A percentile compares a stretch with the other conserved stretches of the same genome.
Conservation (phyloP, 805 yeast species). For the Nakazawaea wickerhamii region DNA sequence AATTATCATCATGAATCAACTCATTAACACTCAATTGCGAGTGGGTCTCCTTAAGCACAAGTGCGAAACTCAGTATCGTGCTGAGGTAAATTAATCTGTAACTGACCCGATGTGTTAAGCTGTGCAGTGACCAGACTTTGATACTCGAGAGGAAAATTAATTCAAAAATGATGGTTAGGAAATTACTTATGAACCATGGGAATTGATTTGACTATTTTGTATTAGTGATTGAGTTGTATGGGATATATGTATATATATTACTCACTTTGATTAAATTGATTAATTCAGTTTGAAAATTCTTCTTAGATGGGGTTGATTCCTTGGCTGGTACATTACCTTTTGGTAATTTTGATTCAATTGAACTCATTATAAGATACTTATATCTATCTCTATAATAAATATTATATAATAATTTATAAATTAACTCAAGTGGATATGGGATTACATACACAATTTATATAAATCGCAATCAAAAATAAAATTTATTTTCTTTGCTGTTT, state of each 20-base stretch:
- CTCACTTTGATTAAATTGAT: constrained; percentile 7
- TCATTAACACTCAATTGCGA: constrained; percentile 23
- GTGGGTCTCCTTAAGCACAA: constrained; percentile 62
- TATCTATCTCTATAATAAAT: not conserved
- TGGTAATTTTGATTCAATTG: not conserved
- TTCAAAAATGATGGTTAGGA: constrained; percentile 38
- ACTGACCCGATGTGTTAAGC: constrained; percentile 24
- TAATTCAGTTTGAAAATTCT: constrained; percentile 1
- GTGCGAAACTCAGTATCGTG: constrained; percentile 67
- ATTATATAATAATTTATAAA: too few relatives aligned
- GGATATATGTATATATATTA: not conserved
- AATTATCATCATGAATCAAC: constrained; percentile 56
- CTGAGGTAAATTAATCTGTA: constrained; percentile 32
- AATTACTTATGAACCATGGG: constrained; percentile 70
- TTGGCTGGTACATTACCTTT: not conserved
- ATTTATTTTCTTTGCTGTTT: too few relatives aligned
- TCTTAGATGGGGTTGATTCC: not conserved
- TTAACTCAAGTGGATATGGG: too few relatives aligned
- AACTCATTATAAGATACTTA: not conserved
- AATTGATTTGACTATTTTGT: constrained; percentile 50
- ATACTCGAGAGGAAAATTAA: constrained; percentile 32
- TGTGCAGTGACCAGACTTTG: constrained; percentile 20
- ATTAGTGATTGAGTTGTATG: not conserved
- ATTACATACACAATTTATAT: not conserved
- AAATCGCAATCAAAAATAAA: not conserved